A percentile compares a stretch with the other conserved stretches of the same genome.
Evolutionary conservation across 1,284 basidiomycete species (phyloP).

Genomic region (Malassezia nana): DNA sequence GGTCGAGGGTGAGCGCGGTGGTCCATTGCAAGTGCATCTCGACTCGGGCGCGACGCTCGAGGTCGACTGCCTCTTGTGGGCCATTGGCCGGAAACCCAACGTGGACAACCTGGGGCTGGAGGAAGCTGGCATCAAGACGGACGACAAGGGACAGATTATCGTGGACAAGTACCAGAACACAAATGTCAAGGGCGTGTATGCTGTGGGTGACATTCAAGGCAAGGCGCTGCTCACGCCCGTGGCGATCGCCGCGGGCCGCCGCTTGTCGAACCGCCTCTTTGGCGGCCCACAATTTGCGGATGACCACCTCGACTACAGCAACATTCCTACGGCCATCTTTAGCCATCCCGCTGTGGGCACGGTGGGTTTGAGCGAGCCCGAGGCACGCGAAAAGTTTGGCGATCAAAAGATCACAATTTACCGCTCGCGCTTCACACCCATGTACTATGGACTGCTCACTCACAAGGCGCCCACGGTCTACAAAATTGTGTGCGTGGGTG

Average conservation of each 20-base stretch:
- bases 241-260: conserved; percentile 86
- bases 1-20: conserved; percentile 56
- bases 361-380: conserved; percentile 61
- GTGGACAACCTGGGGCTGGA: conserved; percentile 71
- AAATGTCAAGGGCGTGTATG: conserved; percentile 61
- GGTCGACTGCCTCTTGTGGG: conserved; percentile 84
- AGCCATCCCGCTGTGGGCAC: conserved; percentile 33
- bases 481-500: conserved; percentile 77
- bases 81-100: conserved; percentile 76
- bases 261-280: conserved; percentile 79
- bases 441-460: conserved; percentile 47
- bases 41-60: conserved; percentile 63
- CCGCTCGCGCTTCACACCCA: conserved; percentile 53
- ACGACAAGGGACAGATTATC: conserved; percentile 68
- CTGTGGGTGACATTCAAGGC: conserved; percentile 85
- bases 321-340: conserved; percentile 60
- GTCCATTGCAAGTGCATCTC: conserved; percentile 36
- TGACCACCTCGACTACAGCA: conserved; percentile 77
- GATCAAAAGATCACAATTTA: conserved; percentile 79
- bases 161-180: conserved; percentile 80
- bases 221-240: conserved; percentile 93
- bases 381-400: conserved; percentile 78
- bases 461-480: conserved; percentile 63
- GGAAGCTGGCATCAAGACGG: conserved; percentile 64
- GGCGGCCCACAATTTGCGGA: conserved; percentile 72